Evolutionary conservation across 768 basidiomycete species (phyloP), one percentile per base, ranked within the genome.

Genomic region (Leucocoprinus leucothites): DNA sequence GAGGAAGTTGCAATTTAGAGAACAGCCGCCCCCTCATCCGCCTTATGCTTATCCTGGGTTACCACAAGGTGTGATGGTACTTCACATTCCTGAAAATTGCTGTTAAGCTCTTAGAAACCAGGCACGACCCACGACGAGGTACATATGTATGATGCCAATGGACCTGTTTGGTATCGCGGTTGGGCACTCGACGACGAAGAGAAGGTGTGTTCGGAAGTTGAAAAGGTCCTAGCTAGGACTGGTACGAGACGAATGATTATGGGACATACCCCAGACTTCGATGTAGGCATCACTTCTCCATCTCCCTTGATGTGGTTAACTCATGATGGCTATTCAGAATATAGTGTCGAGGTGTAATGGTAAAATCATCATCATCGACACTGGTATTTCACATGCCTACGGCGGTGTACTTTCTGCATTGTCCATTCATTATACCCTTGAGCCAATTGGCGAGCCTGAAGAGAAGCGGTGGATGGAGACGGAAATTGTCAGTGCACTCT

Each of bases 281-380:
- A 77, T 57, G 87, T 85, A 59, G 24, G 76, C 18, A 6, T 11
- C 9, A 16, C 24, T 21, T 8, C 24, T 36, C 21, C 16, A 9
- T 66, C 3, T 18, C 58, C 19, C 13, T 21, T 22, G n/a, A n/a
- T 8, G 2, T 19, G 2, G 19, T 22, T 19, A 22, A 9, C 28
- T 43, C 48, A 51, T n/a, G 57, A 38, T 6, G 46, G 14, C 28
- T 31, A 31, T 34, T 3, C 48, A 91, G 80, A 82, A 82, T 60
- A 95, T 98, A 46, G 84, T 89, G 3, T 82, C 89, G 4, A 76
- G 94, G 55, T 99, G 97, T 65, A 78, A 83, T 36, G 94, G 92
- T n/a, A 94, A 90, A 63, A 84, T 98, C 42, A 87, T 98, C 61
- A 89, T 98, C 57, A 98, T 99, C 48, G 96, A 99, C 65, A 98